These are phyloP conservation scores for Diaporthe amygdali DNA, from an alignment of 2,329 filamentous ascomycete species.

Conservation along the genomic window DNA sequence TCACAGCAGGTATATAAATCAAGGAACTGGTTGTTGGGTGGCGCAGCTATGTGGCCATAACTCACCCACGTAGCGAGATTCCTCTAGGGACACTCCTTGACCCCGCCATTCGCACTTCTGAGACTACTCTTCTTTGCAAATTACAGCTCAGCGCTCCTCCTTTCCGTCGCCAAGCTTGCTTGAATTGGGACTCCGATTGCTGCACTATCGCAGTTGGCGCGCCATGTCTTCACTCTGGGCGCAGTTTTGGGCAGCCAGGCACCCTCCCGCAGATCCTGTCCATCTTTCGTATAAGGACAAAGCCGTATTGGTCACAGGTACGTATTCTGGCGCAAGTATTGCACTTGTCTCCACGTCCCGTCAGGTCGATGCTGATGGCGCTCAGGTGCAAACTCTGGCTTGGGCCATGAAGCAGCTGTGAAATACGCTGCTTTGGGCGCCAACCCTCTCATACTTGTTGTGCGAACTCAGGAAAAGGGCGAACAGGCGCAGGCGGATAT, in stretches of 20 bases:
- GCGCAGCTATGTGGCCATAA: too few species aligned
- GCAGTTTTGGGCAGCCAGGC: conserved; percentile 13
- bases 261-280: conserved; percentile 11
- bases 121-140: too few species aligned
- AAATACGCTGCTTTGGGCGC: conserved; percentile 50
- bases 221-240: conserved; percentile 14
- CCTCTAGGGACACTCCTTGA: too few species aligned
- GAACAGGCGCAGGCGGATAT: conserved; percentile 45
- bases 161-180: too few species aligned
- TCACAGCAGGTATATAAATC: too few species aligned
- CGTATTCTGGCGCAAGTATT: too few species aligned
- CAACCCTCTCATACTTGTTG: conserved; percentile 49
- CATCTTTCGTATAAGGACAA: conserved; percentile 9
- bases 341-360: background rate
- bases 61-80: too few species aligned
- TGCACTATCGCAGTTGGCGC: too few species aligned
- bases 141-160: too few species aligned
- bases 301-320: conserved; percentile 7
- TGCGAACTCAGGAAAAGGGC: conserved; percentile 48
- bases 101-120: too few species aligned
- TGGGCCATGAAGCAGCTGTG: conserved; percentile 54
- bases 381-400: conserved; percentile 49
- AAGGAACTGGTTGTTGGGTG: too few species aligned
- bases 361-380: conserved; percentile 26
- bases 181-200: too few species aligned